Conservation (phyloP, 495 filamentous ascomycete species). For the Margaritispora aquatica region DNA sequence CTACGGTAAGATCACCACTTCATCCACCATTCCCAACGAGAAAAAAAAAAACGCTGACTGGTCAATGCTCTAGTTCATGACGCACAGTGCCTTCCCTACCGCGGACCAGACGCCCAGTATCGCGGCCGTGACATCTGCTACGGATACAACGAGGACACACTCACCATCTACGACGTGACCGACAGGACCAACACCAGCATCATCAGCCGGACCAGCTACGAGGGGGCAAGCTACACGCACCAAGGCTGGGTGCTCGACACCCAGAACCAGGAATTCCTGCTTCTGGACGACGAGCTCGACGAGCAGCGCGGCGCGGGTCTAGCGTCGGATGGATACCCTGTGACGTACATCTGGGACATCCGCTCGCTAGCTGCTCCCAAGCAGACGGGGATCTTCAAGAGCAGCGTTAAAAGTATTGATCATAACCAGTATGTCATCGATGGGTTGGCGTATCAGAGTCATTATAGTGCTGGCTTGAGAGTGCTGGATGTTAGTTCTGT, state of each 20-base stretch:
- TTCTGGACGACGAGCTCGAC: conserved; percentile 57
- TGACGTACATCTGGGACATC: conserved; percentile 54
- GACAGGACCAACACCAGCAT: conserved; percentile 41
- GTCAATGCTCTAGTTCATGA: too few relatives aligned
- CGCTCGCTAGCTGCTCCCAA: conserved; percentile 40
- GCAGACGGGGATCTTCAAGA: conserved; percentile 50
- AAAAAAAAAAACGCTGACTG: too few relatives aligned
- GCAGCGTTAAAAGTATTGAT: conserved; percentile 44
- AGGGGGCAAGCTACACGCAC: conserved; percentile 53
- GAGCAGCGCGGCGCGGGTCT: conserved; percentile 41
- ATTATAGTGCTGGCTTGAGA: conserved; percentile 52
- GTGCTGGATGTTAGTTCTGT: conserved; percentile 50
- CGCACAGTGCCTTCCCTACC: conserved; percentile 54
- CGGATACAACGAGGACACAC: conserved; percentile 48
- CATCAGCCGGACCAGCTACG: conserved; percentile 51
- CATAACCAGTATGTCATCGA: conserved; percentile 57
- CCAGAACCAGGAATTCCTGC: conserved; percentile 46
- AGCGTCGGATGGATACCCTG: conserved; percentile 38
- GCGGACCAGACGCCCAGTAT: conserved; percentile 48
- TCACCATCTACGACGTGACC: conserved; percentile 51
- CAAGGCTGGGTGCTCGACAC: conserved; percentile 54
- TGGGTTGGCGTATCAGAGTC: conserved; percentile 48
- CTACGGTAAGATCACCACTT: too few relatives aligned
- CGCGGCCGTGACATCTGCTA: conserved; percentile 53
- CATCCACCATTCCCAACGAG: too few relatives aligned